Evolutionary conservation across 2,329 filamentous ascomycete genomes (phyloP).

Genomic region (Lecanicillium sp.): DNA sequence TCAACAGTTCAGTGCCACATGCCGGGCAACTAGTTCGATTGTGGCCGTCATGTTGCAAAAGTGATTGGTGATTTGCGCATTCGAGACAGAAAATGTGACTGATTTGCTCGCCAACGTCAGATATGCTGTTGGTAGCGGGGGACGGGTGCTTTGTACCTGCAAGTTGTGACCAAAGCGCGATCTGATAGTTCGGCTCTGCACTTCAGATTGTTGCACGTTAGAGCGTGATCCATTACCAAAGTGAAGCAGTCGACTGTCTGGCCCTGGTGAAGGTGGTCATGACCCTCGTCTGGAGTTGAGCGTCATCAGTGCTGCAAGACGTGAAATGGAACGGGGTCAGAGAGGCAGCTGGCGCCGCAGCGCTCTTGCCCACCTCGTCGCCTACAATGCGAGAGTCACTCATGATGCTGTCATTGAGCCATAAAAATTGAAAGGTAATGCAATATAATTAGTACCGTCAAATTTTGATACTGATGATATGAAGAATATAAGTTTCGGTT

Average conservation of each 20-base stretch:
- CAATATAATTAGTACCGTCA: too few species aligned
- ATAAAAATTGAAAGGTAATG: too few species aligned
- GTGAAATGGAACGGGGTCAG: too few species aligned
- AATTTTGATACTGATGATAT: too few species aligned
- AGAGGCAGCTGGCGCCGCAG: too few species aligned
- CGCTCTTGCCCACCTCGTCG: too few species aligned
- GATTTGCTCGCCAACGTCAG: neutral
- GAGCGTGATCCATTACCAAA: slow-evolving; percentile 57
- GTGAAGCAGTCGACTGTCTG: neutral
- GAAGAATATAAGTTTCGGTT: too few species aligned
- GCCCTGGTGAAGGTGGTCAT: too few species aligned
- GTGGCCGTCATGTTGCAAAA: slow-evolving; percentile 35
- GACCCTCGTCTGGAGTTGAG: too few species aligned
- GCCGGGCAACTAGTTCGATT: slow-evolving; percentile 58
- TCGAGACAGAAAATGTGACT: slow-evolving; percentile 80
- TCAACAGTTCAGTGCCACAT: slow-evolving; percentile 59
- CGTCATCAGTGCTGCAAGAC: too few species aligned
- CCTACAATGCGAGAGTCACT: too few species aligned
- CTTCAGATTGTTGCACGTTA: slow-evolving; percentile 73
- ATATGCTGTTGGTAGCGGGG: neutral
- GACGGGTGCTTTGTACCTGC: slow-evolving; percentile 50
- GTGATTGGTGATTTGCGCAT: slow-evolving; percentile 58
- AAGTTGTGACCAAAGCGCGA: slow-evolving; percentile 77
- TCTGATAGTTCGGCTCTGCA: slow-evolving; percentile 64
- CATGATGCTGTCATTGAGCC: too few species aligned